Evolutionary conservation across 2,329 filamentous ascomycete genomes (phyloP).

Genomic region (Albifimbria verrucaria): DNA sequence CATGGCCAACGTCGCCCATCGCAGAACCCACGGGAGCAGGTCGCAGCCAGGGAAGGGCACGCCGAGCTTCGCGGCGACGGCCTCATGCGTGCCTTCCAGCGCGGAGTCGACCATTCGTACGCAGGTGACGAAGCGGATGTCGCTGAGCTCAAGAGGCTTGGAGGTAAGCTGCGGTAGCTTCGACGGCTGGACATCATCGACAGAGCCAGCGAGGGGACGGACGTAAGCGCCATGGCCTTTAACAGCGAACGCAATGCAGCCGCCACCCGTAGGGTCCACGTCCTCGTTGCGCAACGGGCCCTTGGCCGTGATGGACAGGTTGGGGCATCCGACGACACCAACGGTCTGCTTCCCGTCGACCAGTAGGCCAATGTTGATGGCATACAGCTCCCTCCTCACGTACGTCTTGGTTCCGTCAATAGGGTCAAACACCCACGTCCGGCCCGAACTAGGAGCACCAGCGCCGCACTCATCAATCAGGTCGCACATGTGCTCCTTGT

Average conservation of each 20-base stretch:
- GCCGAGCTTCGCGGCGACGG: constrained; percentile 38
- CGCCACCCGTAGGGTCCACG: constrained; percentile 38
- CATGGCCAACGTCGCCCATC: constrained; percentile 51
- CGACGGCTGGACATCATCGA: constrained; percentile 18
- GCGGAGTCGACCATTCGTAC: constrained; percentile 44
- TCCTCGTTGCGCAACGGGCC: constrained; percentile 40
- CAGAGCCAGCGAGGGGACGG: constrained; percentile 31
- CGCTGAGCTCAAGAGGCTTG: constrained; percentile 11
- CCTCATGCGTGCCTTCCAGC: constrained; percentile 43
- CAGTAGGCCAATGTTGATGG: constrained; percentile 54
- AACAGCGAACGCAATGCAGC: constrained; percentile 50
- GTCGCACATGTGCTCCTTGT: constrained; percentile 45
- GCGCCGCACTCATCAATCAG: constrained; percentile 51
- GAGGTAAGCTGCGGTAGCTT: constrained; percentile 29
- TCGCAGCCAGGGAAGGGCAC: constrained; percentile 45
- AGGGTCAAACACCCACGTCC: constrained; percentile 58
- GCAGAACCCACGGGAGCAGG: constrained; percentile 54
- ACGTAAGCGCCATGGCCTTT: constrained; percentile 46
- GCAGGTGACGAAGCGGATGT: constrained; percentile 45
- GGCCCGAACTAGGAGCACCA: constrained; percentile 33
- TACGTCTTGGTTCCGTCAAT: constrained; percentile 60
- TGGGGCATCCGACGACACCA: constrained; percentile 47
- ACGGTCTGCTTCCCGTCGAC: constrained; percentile 47
- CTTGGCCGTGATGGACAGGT: constrained; percentile 35
- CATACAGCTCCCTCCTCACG: constrained; percentile 51